Base-by-base conservation (phyloP, 306 rosid genomes). In the Geum urbanum region DNA sequence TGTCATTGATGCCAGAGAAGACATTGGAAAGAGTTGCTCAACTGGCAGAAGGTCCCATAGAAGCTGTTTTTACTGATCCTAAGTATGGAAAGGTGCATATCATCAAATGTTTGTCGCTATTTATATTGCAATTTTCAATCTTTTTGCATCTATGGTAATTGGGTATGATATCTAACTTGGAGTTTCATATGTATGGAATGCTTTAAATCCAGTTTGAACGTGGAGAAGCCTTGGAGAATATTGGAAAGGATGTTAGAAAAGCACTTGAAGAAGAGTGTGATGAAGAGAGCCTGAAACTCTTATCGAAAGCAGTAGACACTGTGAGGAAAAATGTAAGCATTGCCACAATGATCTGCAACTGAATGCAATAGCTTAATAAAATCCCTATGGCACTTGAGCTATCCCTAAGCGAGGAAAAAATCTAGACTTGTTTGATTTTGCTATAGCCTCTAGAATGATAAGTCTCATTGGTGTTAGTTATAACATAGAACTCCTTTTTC, bases 1-100 rank as follows among this genome's bases (percentile, higher is more conserved):
- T 94, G 88, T 94, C 99, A 63, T 77, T 94, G 97, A 5, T 91
- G 54, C 88, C 91, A 12, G 96, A 91, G 67, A 81, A 62, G 74
- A 88, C 95, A 50, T 63, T 91, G 83, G 91, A 94, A 80, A 90
- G 89, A 84, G 91, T 94, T 51, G 32, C 70, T 14, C 76, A 71
- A 59, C 22, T 91, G 81, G 96, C 96, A n/a, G 96, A 80, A 86
- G 81, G 84, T 76, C 92, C 89, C 51, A 90, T 94, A 24, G 83
- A 83, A 83, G 86, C 88, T 72, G 88, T 94, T 74, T 94, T 94
- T 80, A 90, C 99, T 10, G 97, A 94, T 83, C 91, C 96, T 66
- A 55, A 85, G 16, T 94, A 94, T 76, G 98, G 98, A 73, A 94
- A 94, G 95, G 97, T 94, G 78, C 71, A 39, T 69, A 43, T 55